Base-by-base conservation (phyloP, 495 filamentous ascomycete species). In the Penicillium egyptiacum region DNA sequence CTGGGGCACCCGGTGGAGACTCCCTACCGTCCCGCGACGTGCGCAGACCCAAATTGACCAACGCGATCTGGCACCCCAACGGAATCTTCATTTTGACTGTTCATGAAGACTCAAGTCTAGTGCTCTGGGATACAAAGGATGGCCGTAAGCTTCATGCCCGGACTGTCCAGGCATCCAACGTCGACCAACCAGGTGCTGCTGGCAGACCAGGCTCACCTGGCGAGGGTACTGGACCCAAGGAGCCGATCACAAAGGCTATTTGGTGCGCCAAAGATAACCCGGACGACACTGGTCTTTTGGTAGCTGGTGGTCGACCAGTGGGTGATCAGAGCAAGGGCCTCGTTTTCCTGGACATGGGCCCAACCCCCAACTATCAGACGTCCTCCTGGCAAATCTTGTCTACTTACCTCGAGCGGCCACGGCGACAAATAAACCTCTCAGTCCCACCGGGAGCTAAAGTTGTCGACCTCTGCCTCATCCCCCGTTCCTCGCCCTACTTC, bases 231-330 rank as follows among this genome's bases (percentile, higher is more conserved):
- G 72, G 84, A 55, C 60, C 85, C 46, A 86, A 86, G 66, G 80
- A 87, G 33, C 91, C 93, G 9, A 83, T 94, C 47, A 82, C 83
- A 47, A 83, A 84, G 53, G 80, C 96, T 37, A 79, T 85, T 10
- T 98, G 95, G 95, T 98, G 94, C 73, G 89, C 88, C 20, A 95
- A 94, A 64, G 81, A 85, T 57, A 92, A 96, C 54, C 88, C 90
- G 2, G 94, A 98, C 65, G 92, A 98, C 66, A 97, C 93, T 42
- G 92, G 85, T 5, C 78, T 98, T 8, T 68, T 98, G 41, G 82
- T 98, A 54, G 89, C 92, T 12, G 94, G 94, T 17, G 94, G 95
- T 11, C 76, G 84, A 42, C 73, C 80, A 5, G 81, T 81, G 12
- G 82, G 83, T 26, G 79, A 86, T 28, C 73, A 81, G 23, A 78